Base-by-base conservation (phyloP, 768 basidiomycete genomes). In the Guyanaporus albipodus region DNA sequence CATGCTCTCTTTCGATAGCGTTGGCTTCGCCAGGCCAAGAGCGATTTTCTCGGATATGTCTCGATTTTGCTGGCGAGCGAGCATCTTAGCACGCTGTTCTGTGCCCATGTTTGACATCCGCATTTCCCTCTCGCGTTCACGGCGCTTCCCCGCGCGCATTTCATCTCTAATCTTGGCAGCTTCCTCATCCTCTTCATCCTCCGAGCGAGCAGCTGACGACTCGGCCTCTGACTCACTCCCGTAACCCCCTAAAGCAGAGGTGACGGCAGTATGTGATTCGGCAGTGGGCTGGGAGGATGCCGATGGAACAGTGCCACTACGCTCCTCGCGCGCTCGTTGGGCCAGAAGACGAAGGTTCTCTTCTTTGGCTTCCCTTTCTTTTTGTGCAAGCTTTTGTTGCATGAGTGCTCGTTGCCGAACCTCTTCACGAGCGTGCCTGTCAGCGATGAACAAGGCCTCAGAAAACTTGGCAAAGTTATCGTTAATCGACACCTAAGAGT, bases 41-140 rank as follows among this genome's bases (percentile, higher is more conserved):
- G 96, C 96, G 42, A 99, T 85, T 76, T 99, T 98, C 71, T 99
- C 96, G 2, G 96, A 99, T 38, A 99, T 98, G 67, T 98, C 96
- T 60, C 96, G 91, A 65, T 98, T 95, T 70, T 96, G 93, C 56
- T 97, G 91, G 44, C 89, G 83, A 18, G 95, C 93, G 49, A 98
- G 74, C 78, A 90, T 83, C 73, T 96, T 97, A 31, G 96, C 93
- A 14, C 96, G 79, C 62, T 93, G 91, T 68, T 98, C 96, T 23
- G 86, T 80, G 21, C 96, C 96, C 96, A 99, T 99, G 62, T 98
- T 96, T 68, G 79, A 92, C 93, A 98, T 95, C 50, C 96, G 77
- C 89, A 99, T 82, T 69, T 99, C 95, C 31, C 94, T 83, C 71
- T 98, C 94, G 23, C 96, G 82, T 63, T 98, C 93, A 51, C 85